These are phyloP conservation scores for Aureobasidium sp. DNA, from an alignment of 2,329 filamentous ascomycete genomes.

Conservation along the genomic window DNA sequence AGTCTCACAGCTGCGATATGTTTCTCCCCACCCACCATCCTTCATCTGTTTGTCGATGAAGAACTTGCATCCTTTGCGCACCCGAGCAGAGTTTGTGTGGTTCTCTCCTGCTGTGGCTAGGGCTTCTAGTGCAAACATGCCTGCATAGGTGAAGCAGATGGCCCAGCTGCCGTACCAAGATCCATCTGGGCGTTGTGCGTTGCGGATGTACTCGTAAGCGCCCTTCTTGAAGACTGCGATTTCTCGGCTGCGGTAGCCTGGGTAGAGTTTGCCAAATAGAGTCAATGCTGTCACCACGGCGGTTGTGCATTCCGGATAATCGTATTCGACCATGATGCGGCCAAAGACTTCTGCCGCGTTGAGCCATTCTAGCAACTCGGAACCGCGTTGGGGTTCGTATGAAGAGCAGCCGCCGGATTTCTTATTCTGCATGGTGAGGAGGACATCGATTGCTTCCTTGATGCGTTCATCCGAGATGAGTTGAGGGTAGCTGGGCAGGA, in stretches of 20 bases:
- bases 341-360: constrained; percentile 97
- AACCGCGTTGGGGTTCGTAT: constrained; percentile 77
- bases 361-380: constrained; percentile 69
- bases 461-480: constrained; percentile 70
- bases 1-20: constrained; percentile 76
- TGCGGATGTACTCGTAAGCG: constrained; percentile 76
- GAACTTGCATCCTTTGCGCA: constrained; percentile 74
- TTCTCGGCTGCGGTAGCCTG: constrained; percentile 67
- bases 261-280: constrained; percentile 73
- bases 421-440: constrained; percentile 83
- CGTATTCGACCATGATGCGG: constrained; percentile 96
- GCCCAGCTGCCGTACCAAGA: constrained; percentile 98
- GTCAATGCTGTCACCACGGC: constrained; percentile 83
- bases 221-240: constrained; percentile 64
- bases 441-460: constrained; percentile 80
- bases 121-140: constrained; percentile 91
- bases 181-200: constrained; percentile 69
- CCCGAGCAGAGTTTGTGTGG: constrained; percentile 62
- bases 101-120: constrained; percentile 73
- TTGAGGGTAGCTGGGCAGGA: constrained; percentile 63
- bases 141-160: constrained; percentile 95
- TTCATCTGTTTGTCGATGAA: constrained; percentile 73
- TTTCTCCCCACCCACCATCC: constrained; percentile 96
- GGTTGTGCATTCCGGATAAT: constrained; percentile 96
- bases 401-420: constrained; percentile 73